Conservation (phyloP, 495 filamentous ascomycete genomes). For the Penicillium paxilli region DNA sequence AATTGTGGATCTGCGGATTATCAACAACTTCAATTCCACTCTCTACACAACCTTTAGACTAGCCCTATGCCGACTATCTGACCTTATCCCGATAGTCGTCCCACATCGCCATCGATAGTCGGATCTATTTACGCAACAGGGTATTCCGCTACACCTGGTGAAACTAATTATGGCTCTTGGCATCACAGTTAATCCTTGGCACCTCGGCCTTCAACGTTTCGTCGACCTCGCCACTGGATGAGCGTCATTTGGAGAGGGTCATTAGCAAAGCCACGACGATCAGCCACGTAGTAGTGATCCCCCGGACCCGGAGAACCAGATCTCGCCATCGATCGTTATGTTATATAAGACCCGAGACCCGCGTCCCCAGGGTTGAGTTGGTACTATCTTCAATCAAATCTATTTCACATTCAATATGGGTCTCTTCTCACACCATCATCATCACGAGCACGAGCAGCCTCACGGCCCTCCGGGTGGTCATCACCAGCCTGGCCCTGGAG, state of each 20-base stretch:
- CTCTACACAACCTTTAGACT: not conserved
- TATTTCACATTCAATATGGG: slow-evolving; percentile 6
- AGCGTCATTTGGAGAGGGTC: not conserved
- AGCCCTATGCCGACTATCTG: not conserved
- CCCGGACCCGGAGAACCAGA: not conserved
- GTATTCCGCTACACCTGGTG: not conserved
- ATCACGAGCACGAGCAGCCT: not conserved
- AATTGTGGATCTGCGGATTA: not conserved
- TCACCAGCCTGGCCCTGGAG: not conserved
- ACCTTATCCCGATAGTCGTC: not conserved
- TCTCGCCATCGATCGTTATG: not conserved
- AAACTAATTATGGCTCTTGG: not conserved
- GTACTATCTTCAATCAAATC: not conserved
- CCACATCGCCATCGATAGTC: not conserved
- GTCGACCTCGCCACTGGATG: not conserved
- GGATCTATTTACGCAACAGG: not conserved
- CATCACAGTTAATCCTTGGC: not conserved
- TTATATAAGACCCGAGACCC: not conserved
- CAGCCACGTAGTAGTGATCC: not conserved
- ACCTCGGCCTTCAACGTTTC: not conserved
- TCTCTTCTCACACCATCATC: slow-evolving; percentile 14
- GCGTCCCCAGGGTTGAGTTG: no score
- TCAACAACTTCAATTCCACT: no score
- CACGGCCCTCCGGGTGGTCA: not conserved
- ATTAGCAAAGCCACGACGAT: not conserved